Evolutionary conservation across 768 basidiomycete genomes (phyloP).

Genomic region (Daedalea quercina): DNA sequence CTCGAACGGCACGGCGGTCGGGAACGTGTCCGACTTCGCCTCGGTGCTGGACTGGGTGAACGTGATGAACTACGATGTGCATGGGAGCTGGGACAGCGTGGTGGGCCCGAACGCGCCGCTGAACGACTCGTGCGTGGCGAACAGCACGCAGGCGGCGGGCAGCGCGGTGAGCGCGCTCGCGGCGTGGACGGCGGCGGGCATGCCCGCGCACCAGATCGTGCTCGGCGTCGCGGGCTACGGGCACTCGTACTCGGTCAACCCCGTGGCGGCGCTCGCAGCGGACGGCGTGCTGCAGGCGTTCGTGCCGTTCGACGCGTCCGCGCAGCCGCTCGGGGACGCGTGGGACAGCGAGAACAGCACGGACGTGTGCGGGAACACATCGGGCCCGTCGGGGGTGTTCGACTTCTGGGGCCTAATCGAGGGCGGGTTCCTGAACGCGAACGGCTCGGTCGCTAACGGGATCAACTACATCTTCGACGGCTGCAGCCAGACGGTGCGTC

Average conservation of each 20-base stretch:
- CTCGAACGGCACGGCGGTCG: slow-evolving; percentile 44
- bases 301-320: slow-evolving; percentile 41
- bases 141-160: slow-evolving; percentile 50
- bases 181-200: slow-evolving; percentile 72
- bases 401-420: slow-evolving; percentile 59
- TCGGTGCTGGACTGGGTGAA: slow-evolving; percentile 67
- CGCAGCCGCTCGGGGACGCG: slow-evolving; percentile 44
- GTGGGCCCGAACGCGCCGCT: slow-evolving; percentile 83
- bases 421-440: slow-evolving; percentile 42
- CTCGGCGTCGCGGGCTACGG: slow-evolving; percentile 85
- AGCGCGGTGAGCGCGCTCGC: slow-evolving; percentile 71
- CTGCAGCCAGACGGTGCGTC: slow-evolving; percentile 69
- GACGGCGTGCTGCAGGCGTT: slow-evolving; percentile 33
- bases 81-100: slow-evolving; percentile 43
- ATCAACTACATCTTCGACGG: slow-evolving; percentile 51
- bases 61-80: slow-evolving; percentile 69
- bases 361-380: slow-evolving; percentile 53
- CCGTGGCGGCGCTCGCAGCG: slow-evolving; percentile 32
- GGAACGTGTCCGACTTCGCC: slow-evolving; percentile 62
- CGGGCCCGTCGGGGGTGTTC: slow-evolving; percentile 49
- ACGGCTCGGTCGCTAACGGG: slow-evolving; percentile 39
- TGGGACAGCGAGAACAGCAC: slow-evolving; percentile 46
- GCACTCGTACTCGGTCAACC: slow-evolving; percentile 54
- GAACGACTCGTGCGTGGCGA: slow-evolving; percentile 67
- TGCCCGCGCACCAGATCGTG: slow-evolving; percentile 68